phyloP scores from a whole-genome alignment of 192 early-diverging fungal genomes.

The Spizellomyces punctatus region DNA sequence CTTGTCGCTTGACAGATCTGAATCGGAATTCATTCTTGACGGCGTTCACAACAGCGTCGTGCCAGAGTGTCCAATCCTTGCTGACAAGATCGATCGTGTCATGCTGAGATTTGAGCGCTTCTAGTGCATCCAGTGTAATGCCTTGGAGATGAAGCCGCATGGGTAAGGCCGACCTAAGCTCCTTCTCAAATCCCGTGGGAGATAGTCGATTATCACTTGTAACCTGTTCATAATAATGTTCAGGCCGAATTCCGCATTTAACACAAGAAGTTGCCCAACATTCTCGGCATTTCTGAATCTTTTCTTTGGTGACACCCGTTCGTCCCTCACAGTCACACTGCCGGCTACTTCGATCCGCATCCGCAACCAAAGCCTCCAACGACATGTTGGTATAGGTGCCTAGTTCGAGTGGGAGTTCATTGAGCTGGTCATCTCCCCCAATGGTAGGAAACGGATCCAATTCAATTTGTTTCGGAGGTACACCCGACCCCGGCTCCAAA shows the following conservation, averaged over 20 bases:
- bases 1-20: constrained; percentile 38
- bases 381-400: not conserved
- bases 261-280: constrained; percentile 43
- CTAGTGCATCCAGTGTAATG: constrained; percentile 26
- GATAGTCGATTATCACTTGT: not conserved
- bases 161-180: constrained; percentile 35
- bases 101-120: not conserved
- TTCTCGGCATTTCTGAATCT: constrained; percentile 37
- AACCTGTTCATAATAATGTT: constrained; percentile 36
- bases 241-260: constrained; percentile 44
- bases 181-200: constrained; percentile 33
- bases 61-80: constrained; percentile 22
- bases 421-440: constrained; percentile 24
- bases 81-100: not conserved
- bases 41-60: constrained; percentile 19
- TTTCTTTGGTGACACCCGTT: constrained; percentile 8
- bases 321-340: constrained; percentile 50
- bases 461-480: not conserved
- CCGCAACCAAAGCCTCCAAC: constrained; percentile 17
- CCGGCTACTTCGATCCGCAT: constrained; percentile 27
- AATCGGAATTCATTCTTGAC: constrained; percentile 40
- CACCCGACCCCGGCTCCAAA: constrained; percentile 8
- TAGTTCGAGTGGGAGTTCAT: constrained; percentile 23
- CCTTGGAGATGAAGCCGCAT: constrained; percentile 36
- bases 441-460: constrained; percentile 8